Percentiles rank a stretch among this genome's conserved stretches.
These are phyloP conservation scores for Lachancea sp. DNA, from an alignment of 805 yeast genomes.

Conservation along the genomic window DNA sequence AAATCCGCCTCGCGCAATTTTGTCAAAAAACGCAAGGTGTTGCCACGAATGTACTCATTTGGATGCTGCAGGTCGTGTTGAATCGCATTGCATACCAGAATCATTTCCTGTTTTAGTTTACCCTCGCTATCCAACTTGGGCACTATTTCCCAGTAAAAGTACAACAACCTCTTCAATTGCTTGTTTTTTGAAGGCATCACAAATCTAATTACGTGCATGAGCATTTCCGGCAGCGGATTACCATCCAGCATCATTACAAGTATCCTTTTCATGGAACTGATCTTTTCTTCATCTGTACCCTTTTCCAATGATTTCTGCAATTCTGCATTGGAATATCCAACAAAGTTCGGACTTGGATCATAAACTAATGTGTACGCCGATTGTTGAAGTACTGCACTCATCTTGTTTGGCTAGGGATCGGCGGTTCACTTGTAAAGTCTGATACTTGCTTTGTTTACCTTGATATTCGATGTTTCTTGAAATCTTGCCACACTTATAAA, in stretches of 20 bases:
- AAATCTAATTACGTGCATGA: slow-evolving; percentile 95
- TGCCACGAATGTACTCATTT: slow-evolving; percentile 93
- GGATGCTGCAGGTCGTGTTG: slow-evolving; percentile 98
- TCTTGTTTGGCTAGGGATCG: background rate
- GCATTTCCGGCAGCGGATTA: slow-evolving; percentile 82
- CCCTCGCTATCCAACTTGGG: slow-evolving; percentile 86
- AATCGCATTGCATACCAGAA: slow-evolving; percentile 94
- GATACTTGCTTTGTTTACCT: background rate
- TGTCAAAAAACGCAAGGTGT: slow-evolving; percentile 83
- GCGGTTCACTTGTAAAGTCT: background rate
- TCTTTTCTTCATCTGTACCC: slow-evolving; percentile 81
- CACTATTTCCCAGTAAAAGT: slow-evolving; percentile 97
- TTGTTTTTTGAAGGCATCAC: slow-evolving; percentile 95
- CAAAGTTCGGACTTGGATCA: slow-evolving; percentile 62
- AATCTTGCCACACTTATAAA: slow-evolving; percentile 2
- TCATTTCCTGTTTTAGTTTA: slow-evolving; percentile 95
- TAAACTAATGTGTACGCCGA: slow-evolving; percentile 72
- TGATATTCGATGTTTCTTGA: background rate
- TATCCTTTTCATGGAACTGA: slow-evolving; percentile 84
- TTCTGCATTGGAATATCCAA: slow-evolving; percentile 58
- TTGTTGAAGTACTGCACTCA: slow-evolving; percentile 16
- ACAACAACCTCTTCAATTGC: slow-evolving; percentile 83
- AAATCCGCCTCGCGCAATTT: slow-evolving; percentile 90
- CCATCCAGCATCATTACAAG: slow-evolving; percentile 85
- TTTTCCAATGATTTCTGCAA: slow-evolving; percentile 75